Evolutionary conservation across 1,139 yeast genomes (phyloP).

Genomic region (Debaryomyces psychrophilus): DNA sequence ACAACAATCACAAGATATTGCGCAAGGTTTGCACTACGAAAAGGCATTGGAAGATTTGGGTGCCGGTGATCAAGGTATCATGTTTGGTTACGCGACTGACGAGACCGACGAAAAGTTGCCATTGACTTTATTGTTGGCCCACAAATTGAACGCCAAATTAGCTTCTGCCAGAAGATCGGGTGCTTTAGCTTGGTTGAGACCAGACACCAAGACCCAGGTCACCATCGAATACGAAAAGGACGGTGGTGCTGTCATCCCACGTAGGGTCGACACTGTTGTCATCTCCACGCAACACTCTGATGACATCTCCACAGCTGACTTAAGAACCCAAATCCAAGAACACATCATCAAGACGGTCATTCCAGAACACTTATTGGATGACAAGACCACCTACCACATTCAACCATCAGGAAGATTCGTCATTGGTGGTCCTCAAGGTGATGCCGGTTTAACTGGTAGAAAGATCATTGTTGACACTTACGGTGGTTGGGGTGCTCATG

Average conservation of each 20-base stretch:
- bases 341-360: slow-evolving; percentile 90
- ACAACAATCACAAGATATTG: slow-evolving; percentile 99
- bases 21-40: slow-evolving; percentile 98
- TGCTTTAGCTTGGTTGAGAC: slow-evolving; percentile 93
- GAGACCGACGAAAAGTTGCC: slow-evolving; percentile 98
- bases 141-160: slow-evolving; percentile 94
- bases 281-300: slow-evolving; percentile 98
- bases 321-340: slow-evolving; percentile 74
- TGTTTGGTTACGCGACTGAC: slow-evolving; percentile 99
- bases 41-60: slow-evolving; percentile 96
- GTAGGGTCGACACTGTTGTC: slow-evolving; percentile 96
- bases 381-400: slow-evolving; percentile 93
- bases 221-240: slow-evolving; percentile 95
- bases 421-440: slow-evolving; percentile 99
- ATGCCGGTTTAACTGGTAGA: slow-evolving; percentile 99
- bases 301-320: slow-evolving; percentile 87
- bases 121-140: slow-evolving; percentile 90
- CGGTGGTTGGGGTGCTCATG: slow-evolving; percentile 99
- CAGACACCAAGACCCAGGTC: slow-evolving; percentile 99
- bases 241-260: slow-evolving; percentile 92
- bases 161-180: slow-evolving; percentile 98
- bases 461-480: slow-evolving; percentile 99
- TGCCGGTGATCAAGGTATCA: slow-evolving; percentile 99
- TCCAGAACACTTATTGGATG: slow-evolving; percentile 88
- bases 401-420: slow-evolving; percentile 99